A percentile compares a stretch with the other conserved stretches of the same genome.
Evolutionary conservation across 106 monocot species (phyloP).

Genomic region (Posidonia australis): DNA sequence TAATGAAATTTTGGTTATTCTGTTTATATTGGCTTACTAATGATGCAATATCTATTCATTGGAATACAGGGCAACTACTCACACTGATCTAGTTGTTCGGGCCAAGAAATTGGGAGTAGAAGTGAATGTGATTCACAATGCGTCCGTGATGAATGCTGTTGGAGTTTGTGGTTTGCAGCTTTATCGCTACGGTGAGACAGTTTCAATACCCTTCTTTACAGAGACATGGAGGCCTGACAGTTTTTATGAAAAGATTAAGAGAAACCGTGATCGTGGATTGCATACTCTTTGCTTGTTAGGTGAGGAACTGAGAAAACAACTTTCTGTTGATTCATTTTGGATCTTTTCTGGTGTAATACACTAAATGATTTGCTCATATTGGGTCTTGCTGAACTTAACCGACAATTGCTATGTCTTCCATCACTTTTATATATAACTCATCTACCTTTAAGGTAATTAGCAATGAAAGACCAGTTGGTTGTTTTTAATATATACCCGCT

Average conservation of each 20-base stretch:
- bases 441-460: too few species aligned
- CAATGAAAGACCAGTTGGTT: too few species aligned
- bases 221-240: constrained; percentile 94
- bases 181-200: constrained; percentile 78
- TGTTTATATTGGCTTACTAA: background rate
- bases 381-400: too few species aligned
- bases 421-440: too few species aligned
- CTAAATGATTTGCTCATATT: background rate
- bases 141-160: constrained; percentile 83
- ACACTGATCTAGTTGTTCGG: constrained; percentile 85
- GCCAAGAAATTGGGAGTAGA: constrained; percentile 65
- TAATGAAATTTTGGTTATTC: too few species aligned
- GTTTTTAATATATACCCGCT: too few species aligned
- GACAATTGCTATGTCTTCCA: too few species aligned
- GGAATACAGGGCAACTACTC: constrained; percentile 72
- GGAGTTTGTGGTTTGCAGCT: constrained; percentile 89
- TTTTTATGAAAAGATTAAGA: constrained; percentile 83
- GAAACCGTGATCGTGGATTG: constrained; percentile 56
- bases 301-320: constrained; percentile 2
- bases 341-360: background rate
- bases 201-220: constrained; percentile 90
- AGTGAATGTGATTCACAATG: constrained; percentile 81
- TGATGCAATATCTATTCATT: background rate
- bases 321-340: background rate
- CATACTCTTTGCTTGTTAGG: constrained; percentile 92